These are phyloP conservation scores for Knufia fluminis DNA, from an alignment of 2,329 filamentous ascomycete species.

Conservation along the genomic window DNA sequence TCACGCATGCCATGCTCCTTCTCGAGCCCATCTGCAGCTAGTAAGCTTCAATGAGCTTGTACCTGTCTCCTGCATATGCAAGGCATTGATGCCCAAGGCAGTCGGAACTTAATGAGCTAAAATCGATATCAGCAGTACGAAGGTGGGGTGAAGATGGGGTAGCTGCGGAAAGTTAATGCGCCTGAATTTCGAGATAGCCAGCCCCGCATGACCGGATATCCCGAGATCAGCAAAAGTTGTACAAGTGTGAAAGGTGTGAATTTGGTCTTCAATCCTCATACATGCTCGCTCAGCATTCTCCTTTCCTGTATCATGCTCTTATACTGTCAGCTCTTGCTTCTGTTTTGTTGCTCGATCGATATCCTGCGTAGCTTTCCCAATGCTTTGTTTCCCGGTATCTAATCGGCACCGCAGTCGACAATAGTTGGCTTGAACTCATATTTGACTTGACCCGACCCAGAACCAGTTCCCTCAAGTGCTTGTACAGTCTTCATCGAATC, in stretches of 20 bases:
- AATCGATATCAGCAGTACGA: not conserved
- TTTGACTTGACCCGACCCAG: constrained; percentile 42
- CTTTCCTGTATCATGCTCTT: too few species aligned
- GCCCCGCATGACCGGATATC: not conserved
- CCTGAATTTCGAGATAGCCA: not conserved
- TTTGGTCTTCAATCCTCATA: not conserved
- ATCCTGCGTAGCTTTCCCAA: not conserved
- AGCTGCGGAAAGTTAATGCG: not conserved
- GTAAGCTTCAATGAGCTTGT: too few species aligned
- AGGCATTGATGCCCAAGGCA: not conserved
- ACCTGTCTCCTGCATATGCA: too few species aligned
- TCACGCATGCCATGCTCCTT: too few species aligned
- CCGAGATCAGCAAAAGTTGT: not conserved
- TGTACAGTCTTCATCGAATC: constrained; percentile 47
- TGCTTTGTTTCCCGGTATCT: not conserved
- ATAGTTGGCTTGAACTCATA: constrained; percentile 49
- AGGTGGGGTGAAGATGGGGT: not conserved
- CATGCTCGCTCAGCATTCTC: not conserved
- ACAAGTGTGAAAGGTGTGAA: not conserved
- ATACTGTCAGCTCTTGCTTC: not conserved
- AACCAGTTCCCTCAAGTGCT: constrained; percentile 52
- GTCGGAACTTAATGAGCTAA: not conserved
- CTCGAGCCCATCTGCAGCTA: too few species aligned
- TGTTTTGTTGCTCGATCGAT: not conserved
- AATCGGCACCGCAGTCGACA: constrained; percentile 25